These are phyloP conservation scores for Nepenthes gracilis DNA, from an alignment of 148 eudicot species.

Conservation along the genomic window DNA sequence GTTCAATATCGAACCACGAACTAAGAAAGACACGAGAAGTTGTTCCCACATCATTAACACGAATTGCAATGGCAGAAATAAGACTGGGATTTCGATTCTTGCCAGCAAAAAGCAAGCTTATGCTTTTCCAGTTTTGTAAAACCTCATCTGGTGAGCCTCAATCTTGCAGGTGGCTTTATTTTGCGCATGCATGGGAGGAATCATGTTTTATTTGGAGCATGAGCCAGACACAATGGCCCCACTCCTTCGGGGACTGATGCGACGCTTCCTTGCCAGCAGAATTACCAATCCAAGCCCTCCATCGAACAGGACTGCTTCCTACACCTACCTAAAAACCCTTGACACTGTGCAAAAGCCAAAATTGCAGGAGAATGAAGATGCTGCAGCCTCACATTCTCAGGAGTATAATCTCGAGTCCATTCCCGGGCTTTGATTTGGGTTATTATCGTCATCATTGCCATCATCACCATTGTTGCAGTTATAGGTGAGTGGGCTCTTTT, in stretches of 20 bases:
- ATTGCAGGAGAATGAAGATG: constrained; percentile 19
- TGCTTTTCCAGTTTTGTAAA: no score
- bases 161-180: constrained; percentile 72
- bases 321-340: constrained; percentile 50
- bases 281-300: constrained; percentile 66
- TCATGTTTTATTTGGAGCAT: constrained; percentile 85
- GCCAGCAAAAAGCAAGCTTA: no score
- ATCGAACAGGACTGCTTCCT: constrained; percentile 44
- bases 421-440: constrained; percentile 52
- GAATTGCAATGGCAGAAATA: no score
- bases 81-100: no score
- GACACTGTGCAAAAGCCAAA: constrained; percentile 35
- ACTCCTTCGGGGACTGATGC: constrained; percentile 69
- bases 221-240: constrained; percentile 99
- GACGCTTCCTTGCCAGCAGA: constrained; percentile 83
- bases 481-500: no score
- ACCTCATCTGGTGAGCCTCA: background rate
- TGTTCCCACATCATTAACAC: no score
- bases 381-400: constrained; percentile 36
- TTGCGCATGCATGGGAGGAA: constrained; percentile 92
- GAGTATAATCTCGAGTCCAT: constrained; percentile 78
- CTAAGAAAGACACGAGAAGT: no score
- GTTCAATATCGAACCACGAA: no score
- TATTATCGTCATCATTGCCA: no score
- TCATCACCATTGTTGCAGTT: no score